Evolutionary conservation across 768 basidiomycete genomes (phyloP).

Genomic region (Gymnopilus dilepis): DNA sequence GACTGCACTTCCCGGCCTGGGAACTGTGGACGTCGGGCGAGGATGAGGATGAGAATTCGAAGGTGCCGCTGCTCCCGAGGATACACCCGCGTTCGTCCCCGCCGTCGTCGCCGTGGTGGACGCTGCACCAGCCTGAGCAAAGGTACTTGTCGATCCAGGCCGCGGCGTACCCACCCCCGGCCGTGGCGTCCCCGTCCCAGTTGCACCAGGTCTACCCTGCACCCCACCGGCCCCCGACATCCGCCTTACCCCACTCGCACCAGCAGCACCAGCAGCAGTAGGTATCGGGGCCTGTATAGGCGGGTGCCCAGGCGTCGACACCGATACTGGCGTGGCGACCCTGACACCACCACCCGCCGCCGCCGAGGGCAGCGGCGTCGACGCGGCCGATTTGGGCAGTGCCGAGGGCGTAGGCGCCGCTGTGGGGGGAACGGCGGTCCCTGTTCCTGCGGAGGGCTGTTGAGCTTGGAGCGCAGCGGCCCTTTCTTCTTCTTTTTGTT

Average conservation of each 20-base stretch:
- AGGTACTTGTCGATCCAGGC: conserved; percentile 26
- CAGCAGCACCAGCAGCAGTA: conserved; percentile 37
- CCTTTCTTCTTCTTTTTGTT: conserved; percentile 49
- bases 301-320: conserved; percentile 31
- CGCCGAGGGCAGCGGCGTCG: conserved; percentile 21
- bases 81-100: conserved; percentile 7
- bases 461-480: conserved; percentile 40
- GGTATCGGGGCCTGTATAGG: conserved; percentile 33
- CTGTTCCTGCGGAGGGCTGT: neutral
- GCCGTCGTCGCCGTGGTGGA: conserved; percentile 10
- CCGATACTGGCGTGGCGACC: conserved; percentile 17
- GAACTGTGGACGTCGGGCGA: conserved; percentile 24
- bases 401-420: neutral
- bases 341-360: conserved; percentile 11
- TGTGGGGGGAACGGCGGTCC: too few relatives aligned
- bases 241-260: conserved; percentile 13
- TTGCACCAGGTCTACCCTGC: neutral
- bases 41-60: too few relatives aligned
- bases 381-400: conserved; percentile 2
- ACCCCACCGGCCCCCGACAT: conserved; percentile 10
- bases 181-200: conserved; percentile 25
- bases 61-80: conserved; percentile 4
- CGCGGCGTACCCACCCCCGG: conserved; percentile 39
- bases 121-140: conserved; percentile 7
- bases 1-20: conserved; percentile 33